Base-by-base conservation (phyloP, 441 rosid genomes). In the Adansonia rubrostipa region DNA sequence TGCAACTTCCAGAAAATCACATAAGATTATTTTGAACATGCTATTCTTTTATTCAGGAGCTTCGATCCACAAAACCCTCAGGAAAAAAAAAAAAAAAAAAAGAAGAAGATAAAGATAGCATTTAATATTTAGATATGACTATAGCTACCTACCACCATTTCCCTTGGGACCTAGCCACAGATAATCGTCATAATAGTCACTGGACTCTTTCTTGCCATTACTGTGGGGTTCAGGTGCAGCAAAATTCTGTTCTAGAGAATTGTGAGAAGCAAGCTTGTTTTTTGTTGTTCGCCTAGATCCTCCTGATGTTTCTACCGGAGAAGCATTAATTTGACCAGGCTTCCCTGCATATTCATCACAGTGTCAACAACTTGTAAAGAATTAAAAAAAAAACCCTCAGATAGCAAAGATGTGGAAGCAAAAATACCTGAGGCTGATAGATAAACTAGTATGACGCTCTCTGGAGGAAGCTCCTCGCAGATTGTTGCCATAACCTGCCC, bases 401-500 rank as follows among this genome's bases (percentile, higher is more conserved):
- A 36, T 56, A 11, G 15, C 22, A 10, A 56, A 17, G 50, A 71
- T 48, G 56, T 58, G 36, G 72, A 78, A 79, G 71, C 15, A 78
- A 78, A 84, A 71, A 58, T 79, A 96, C 99, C 97, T 80, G 97
- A 86, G 56, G 97, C 92, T 58, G 99, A 92, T 74, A 96, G 74
- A 86, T 96, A 94, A 78, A 96, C 68, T 74, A 96, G 84, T 91
- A 92, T 84, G 75, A 96, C 73, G 82, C 94, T 83, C 85, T 96
- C 98, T 1, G 91, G 89, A 78, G 92, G 92, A 50, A 96, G 97
- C 85, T 92, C 97, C 81, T 94, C 98, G 71, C 93, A 91, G 36
- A 94, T 81, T 80, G 97, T 94, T 20, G 99, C 98, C 82, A 96
- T 85, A 73, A 90, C 99, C 99, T 96, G 88, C 84, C 20, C 80